Evolutionary conservation across 2,329 filamentous ascomycete species (phyloP), one percentile per base, ranked within the genome.

Genomic region (Tetracladium maxilliforme): DNA sequence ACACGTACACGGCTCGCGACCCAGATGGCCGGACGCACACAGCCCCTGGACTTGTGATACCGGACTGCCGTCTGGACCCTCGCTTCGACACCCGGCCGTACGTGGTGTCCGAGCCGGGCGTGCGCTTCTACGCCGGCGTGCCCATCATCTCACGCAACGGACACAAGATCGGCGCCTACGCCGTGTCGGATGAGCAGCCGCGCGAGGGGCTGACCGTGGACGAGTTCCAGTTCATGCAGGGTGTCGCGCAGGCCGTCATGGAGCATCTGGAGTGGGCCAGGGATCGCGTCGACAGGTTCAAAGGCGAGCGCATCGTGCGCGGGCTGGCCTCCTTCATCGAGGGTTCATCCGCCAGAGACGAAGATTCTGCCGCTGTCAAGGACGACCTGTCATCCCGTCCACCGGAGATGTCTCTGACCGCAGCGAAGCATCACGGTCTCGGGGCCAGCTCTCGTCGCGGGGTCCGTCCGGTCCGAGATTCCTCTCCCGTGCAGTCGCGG

Each of bases 211-310:
- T 77, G 11, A 48, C 47, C 8, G 38, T 50, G 1, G 51, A 52
- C 7, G 60, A 70, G 24, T 32, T 61, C 3, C 50, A 56, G 13
- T 71, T 68, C 24, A 48, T 78, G 41, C 55, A 61, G 21, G 67
- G 69, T 20, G 54, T 75, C 45, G 52, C 61, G 1, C 48, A 49
- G 11, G 61, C 67, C 4, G 54, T 70, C 5, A 69, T 71, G 49
- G 60, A 70, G 19, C 70, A 76, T 29, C 43, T 79, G 7, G 68
- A 71, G 45, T 63, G 55, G 51, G 64, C 51, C 22, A 55, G 58
- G 33, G 56, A 52, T 32, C 59, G 48, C 26, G 62, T 54, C 28
- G 65, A 60, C 35, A 63, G 59, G 35, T 59, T 52, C 37, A 58
- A 55, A 35, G 63, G 53, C 20, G 66, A 57, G 32, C 59, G 54